Base-by-base conservation (phyloP, 345 rosid genomes). In the Gossypioides kirkii region DNA sequence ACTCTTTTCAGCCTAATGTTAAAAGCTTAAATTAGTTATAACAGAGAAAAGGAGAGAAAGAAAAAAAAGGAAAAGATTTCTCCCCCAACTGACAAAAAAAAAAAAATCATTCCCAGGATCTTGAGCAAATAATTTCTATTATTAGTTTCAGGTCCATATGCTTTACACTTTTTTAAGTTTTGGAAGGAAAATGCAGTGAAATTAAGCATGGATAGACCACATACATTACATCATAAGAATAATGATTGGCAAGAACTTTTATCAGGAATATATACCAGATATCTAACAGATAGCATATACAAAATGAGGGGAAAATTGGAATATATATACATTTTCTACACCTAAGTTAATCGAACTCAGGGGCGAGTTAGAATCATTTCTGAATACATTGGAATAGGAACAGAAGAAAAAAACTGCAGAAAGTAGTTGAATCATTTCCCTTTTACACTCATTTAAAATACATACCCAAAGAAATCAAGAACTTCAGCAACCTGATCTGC, bases 401-500 rank as follows among this genome's bases (percentile, higher is more conserved):
- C 28, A 26, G 58, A 50, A 47, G n/a, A 65, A 28, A 36, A 55
- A 61, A 17, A 1, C 8, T 0, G 12, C 4, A 1, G 41, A 67
- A 23, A 43, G 4, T 63, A 38, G 70, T n/a, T 4, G 8, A 50
- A 50, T 50, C 54, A 53, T 32, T 32, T 32, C 38, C 38, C 7
- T 32, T 32, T 36, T 43, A 58, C 16, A 53, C 43, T 71, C 69
- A 61, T 45, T 59, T 53, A 76, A 6, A 32, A 5, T 32, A 32
- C 77, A 20, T 78, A 86, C 92, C 87, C 78, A 43, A 86, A 86
- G 80, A 78, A 86, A 67, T 88, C 80, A 3, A 88, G 86, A 53
- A 88, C 88, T 80, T 88, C 92, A 17, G 81, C 85, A 38, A 88
- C 87, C 79, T 88, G 92, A 62, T 86, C 86, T 6, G 86, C 88